Evolutionary conservation across 371 early-diverging fungal species (phyloP).

Genomic region (Mortierella sp.): DNA sequence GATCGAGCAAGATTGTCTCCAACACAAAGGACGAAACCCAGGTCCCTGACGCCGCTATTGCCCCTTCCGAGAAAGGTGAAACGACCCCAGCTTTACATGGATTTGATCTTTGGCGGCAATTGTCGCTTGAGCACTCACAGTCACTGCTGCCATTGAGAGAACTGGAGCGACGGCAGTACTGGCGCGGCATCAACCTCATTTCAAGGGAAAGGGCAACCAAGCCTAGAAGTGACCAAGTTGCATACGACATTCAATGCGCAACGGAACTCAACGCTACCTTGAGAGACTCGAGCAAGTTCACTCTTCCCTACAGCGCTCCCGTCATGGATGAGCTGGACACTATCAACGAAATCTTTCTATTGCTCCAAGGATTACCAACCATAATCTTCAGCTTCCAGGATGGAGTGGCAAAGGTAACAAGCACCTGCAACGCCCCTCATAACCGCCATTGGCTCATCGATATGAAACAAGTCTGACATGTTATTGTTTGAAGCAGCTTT

Average conservation of each 20-base stretch:
- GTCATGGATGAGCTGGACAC: conserved; percentile 43
- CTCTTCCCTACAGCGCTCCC: conserved; percentile 8
- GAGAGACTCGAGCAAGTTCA: neutral
- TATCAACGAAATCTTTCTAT: conserved; percentile 36
- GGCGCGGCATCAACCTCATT: conserved; percentile 3
- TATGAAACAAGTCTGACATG: neutral
- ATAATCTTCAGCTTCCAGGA: conserved; percentile 14
- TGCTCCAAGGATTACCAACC: conserved; percentile 32
- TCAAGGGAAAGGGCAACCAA: neutral
- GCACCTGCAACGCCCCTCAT: neutral
- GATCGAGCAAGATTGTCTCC: conserved; percentile 10
- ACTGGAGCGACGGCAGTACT: conserved; percentile 31
- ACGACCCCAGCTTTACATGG: neutral
- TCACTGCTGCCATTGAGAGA: neutral
- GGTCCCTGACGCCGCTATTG: neutral
- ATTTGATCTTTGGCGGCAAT: conserved; percentile 4
- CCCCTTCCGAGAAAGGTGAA: neutral
- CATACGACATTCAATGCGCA: conserved; percentile 22
- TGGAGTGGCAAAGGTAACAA: neutral
- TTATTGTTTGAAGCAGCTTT: conserved; percentile 3
- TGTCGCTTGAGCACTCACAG: neutral
- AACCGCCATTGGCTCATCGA: too few species aligned
- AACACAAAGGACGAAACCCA: neutral
- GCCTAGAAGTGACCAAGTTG: neutral
- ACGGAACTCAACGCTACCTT: conserved; percentile 8